These are phyloP conservation scores for Oryza punctata DNA, from an alignment of 176 grass and related monocot genomes.

Conservation along the genomic window DNA sequence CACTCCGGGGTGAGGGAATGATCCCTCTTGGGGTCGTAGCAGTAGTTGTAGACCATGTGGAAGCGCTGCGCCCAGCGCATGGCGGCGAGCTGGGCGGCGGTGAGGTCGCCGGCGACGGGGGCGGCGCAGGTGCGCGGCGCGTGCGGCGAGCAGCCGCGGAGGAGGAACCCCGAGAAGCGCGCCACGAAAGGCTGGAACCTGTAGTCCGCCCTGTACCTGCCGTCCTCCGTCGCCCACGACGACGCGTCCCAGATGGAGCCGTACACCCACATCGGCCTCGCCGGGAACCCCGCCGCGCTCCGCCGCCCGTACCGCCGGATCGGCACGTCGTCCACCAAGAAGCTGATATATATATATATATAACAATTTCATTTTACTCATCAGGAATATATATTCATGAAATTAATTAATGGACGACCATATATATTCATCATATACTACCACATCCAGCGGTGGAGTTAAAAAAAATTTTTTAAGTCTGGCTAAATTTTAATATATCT, in stretches of 20 bases:
- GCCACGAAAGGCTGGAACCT: slow-evolving; percentile 63
- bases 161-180: slow-evolving; percentile 50
- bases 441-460: too few species aligned
- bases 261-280: slow-evolving; percentile 66
- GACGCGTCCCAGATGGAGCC: slow-evolving; percentile 85
- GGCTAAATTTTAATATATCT: too few species aligned
- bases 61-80: slow-evolving; percentile 62
- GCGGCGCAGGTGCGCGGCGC: slow-evolving; percentile 33
- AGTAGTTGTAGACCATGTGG: slow-evolving; percentile 76
- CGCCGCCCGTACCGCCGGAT: slow-evolving; percentile 52
- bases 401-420: too few species aligned
- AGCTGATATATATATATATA: slow-evolving; percentile 18
- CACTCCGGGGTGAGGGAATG: slow-evolving; percentile 61
- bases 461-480: too few species aligned
- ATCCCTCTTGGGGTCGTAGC: slow-evolving; percentile 53
- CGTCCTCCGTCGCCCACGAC: slow-evolving; percentile 69
- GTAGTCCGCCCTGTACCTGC: slow-evolving; percentile 69
- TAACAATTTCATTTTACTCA: too few species aligned
- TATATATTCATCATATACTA: too few species aligned
- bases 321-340: slow-evolving; percentile 70
- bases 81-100: slow-evolving; percentile 42
- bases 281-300: slow-evolving; percentile 39
- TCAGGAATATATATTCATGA: too few species aligned
- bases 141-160: slow-evolving; percentile 45
- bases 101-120: slow-evolving; percentile 32